Percentiles rank a stretch among this genome's conserved stretches.
Conservation (phyloP, 140 eudicot genomes). For the Oenanthe javanica region DNA sequence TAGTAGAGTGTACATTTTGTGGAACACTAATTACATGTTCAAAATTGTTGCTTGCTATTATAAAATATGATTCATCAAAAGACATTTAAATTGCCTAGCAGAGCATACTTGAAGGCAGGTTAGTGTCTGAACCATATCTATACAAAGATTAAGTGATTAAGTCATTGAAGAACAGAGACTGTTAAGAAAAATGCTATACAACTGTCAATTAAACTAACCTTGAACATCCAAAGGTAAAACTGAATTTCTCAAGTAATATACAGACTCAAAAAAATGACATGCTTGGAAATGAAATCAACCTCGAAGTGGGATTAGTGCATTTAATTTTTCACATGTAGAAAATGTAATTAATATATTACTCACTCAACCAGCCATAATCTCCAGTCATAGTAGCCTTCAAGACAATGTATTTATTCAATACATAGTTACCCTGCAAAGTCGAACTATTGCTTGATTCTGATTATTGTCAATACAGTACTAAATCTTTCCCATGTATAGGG, state of each 20-base stretch:
- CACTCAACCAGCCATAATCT: not conserved
- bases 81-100: not conserved
- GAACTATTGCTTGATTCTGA: slow-evolving; percentile 37
- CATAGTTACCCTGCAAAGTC: not conserved
- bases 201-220: not conserved
- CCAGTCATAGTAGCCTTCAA: not conserved
- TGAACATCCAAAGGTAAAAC: not conserved
- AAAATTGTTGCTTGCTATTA: not conserved
- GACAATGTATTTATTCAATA: not conserved
- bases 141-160: not conserved
- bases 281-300: not conserved
- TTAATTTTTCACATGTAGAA: not conserved
- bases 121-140: not conserved
- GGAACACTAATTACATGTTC: not conserved
- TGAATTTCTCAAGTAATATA: not conserved
- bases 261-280: not conserved
- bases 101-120: not conserved
- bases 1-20: not conserved
- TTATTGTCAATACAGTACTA: not conserved
- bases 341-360: not conserved
- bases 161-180: not conserved
- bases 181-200: not conserved
- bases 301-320: not conserved
- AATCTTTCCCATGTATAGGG: slow-evolving; percentile 8
- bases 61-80: not conserved